Conservation (phyloP, 129 eudicot species). For the Artemisia argyi region DNA sequence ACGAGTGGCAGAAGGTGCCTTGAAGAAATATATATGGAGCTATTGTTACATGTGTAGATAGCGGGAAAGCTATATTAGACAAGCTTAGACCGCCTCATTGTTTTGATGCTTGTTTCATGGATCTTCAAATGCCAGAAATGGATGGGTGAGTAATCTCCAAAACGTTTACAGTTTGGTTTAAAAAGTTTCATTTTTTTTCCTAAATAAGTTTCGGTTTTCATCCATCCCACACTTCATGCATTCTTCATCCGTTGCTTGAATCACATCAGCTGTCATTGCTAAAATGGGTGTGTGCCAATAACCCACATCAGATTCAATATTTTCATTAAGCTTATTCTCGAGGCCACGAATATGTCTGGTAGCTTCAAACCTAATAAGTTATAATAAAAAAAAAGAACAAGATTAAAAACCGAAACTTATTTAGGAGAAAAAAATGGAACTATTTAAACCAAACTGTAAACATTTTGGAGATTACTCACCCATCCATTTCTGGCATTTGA, state of each 20-base stretch:
- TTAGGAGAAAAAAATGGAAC: not conserved
- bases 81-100: constrained; percentile 76
- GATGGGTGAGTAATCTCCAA: constrained; percentile 62
- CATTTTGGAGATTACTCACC: constrained; percentile 41
- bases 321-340: constrained; percentile 42
- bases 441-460: not conserved
- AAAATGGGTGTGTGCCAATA: constrained; percentile 89
- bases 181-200: not conserved
- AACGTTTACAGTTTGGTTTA: not conserved
- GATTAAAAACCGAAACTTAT: too few species aligned
- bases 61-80: constrained; percentile 61
- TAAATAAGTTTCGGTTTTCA: too few species aligned
- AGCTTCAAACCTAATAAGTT: constrained; percentile 75
- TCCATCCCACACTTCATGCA: too few species aligned
- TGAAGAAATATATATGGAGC: constrained; percentile 93
- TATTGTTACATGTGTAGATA: constrained; percentile 64
- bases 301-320: constrained; percentile 28
- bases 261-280: constrained; percentile 86
- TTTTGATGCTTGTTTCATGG: constrained; percentile 97
- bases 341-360: constrained; percentile 56
- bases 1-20: constrained; percentile 93
- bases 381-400: not conserved
- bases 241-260: too few species aligned
- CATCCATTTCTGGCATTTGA: constrained; percentile 99
- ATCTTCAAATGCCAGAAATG: constrained; percentile 98